Evolutionary conservation across 345 rosid species (phyloP), one percentile per base, ranked within the genome.

Genomic region (Moricandia arvensis): DNA sequence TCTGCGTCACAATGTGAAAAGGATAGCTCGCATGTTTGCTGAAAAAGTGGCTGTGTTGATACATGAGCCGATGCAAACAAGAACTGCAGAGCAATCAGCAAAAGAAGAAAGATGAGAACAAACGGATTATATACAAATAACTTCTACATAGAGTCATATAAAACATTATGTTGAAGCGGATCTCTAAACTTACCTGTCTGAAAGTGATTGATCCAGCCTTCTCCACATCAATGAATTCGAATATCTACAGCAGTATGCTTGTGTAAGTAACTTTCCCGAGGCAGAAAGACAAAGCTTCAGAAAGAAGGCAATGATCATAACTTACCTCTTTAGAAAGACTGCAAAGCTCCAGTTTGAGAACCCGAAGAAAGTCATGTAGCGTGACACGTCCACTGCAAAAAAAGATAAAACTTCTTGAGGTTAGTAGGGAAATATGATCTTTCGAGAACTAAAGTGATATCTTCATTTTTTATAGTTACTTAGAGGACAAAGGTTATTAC

Each of bases 11-110:
- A 92, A 63, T 84, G 83, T 35, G 83, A 72, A 79, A 89, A 89
- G 13, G 89, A 88, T 70, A 71, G 77, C 35, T 88, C 97, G 71
- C 97, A 89, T 60, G 88, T 83, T 81, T 83, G 88, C 69, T 72
- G 75, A 80, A 95, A 95, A 41, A 76, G 72, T 0, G 96, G 96
- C 60, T 69, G 93, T 59, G 75, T 88, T 87, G 84, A 75, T 72
- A 95, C 87, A 59, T 90, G 88, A 45, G 87, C 93, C 29, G 96
- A 88, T 31, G 87, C 97, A 82, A 75, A 92, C 80, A 95, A 83
- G 85, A 86, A 95, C 99, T 95, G 89, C 84, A 80, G 74, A 74
- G 61, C 72, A 73, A 67, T 53, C 54, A 63, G 33, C 45, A 71
- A 10, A 41, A 77, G 76, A 64, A 11, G 29, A 60, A 54, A 4